phyloP scores from a whole-genome alignment of 2,329 filamentous ascomycete species.

The Atkinsonella texensis region DNA sequence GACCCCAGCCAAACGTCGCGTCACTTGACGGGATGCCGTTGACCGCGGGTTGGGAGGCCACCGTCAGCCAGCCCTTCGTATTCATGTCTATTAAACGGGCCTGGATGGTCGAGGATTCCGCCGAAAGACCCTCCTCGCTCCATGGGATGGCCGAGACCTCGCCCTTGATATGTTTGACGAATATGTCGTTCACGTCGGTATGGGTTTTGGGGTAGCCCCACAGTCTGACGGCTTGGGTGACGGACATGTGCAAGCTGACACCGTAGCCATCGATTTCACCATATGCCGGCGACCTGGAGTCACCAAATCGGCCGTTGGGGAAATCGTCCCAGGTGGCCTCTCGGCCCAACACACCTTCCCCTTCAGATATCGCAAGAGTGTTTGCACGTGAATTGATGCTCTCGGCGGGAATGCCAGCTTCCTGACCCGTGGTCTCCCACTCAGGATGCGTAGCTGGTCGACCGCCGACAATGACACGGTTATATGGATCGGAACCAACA shows the following conservation, averaged over 20 bases:
- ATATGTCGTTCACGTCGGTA: slow-evolving; percentile 67
- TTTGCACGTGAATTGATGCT: slow-evolving; percentile 68
- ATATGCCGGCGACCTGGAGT: slow-evolving; percentile 83
- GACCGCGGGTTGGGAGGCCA: slow-evolving; percentile 88
- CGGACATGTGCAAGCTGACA: slow-evolving; percentile 82
- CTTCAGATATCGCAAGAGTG: slow-evolving; percentile 87
- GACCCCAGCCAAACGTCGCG: slow-evolving; percentile 83
- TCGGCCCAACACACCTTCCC: slow-evolving; percentile 74
- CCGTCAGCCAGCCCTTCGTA: slow-evolving; percentile 81
- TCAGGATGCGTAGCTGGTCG: slow-evolving; percentile 45
- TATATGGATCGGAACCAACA: slow-evolving; percentile 73
- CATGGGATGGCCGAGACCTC: slow-evolving; percentile 75
- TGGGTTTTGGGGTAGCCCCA: slow-evolving; percentile 68
- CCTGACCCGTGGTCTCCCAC: slow-evolving; percentile 62
- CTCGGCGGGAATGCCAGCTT: slow-evolving; percentile 64
- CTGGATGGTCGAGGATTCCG: slow-evolving; percentile 75
- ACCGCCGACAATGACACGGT: slow-evolving; percentile 71
- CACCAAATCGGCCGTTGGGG: slow-evolving; percentile 91
- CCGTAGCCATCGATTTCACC: slow-evolving; percentile 98
- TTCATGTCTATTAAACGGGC: slow-evolving; percentile 66
- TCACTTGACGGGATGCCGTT: slow-evolving; percentile 72
- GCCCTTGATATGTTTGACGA: slow-evolving; percentile 70
- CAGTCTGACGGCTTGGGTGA: slow-evolving; percentile 67
- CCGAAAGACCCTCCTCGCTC: slow-evolving; percentile 79
- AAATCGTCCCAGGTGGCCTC: slow-evolving; percentile 99